These are phyloP conservation scores for Pythium aquatile DNA, from an alignment of 352 stramenopile genomes.

Conservation along the genomic window DNA sequence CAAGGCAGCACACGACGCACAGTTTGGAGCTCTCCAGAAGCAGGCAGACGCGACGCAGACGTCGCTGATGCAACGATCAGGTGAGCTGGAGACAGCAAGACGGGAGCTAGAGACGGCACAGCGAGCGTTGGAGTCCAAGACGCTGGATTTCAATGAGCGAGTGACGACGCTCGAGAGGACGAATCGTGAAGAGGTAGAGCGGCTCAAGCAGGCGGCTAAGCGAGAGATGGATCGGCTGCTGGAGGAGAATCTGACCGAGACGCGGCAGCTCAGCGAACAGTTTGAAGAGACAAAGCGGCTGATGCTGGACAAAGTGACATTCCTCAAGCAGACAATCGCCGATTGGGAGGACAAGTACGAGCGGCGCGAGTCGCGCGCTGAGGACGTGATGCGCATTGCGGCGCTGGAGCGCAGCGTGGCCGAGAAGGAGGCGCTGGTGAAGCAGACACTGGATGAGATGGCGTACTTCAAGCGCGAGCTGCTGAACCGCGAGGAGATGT, in stretches of 20 bases:
- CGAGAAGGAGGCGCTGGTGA: slow-evolving; percentile 71
- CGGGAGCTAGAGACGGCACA: slow-evolving; percentile 33
- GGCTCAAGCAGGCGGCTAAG: slow-evolving; percentile 53
- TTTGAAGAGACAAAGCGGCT: slow-evolving; percentile 61
- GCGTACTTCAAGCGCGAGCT: slow-evolving; percentile 92
- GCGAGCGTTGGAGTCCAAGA: slow-evolving; percentile 34
- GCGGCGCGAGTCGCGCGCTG: slow-evolving; percentile 55
- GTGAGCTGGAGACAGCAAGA: slow-evolving; percentile 31
- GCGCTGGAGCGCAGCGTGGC: slow-evolving; percentile 58
- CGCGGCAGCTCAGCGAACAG: slow-evolving; percentile 59
- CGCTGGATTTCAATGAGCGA: slow-evolving; percentile 34
- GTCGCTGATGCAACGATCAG: slow-evolving; percentile 30
- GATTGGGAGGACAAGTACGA: slow-evolving; percentile 66
- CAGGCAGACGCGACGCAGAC: slow-evolving; percentile 28
- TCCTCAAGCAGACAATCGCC: slow-evolving; percentile 39
- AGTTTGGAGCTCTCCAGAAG: slow-evolving; percentile 28
- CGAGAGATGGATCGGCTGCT: slow-evolving; percentile 65
- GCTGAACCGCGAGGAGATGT: slow-evolving; percentile 92
- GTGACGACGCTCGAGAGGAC: slow-evolving; percentile 35
- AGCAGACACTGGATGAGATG: slow-evolving; percentile 85
- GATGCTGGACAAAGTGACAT: slow-evolving; percentile 49
- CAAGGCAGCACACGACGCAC: slow-evolving; percentile 27
- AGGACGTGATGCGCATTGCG: slow-evolving; percentile 82
- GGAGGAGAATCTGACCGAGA: slow-evolving; percentile 70
- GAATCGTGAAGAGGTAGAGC: slow-evolving; percentile 50